These are phyloP conservation scores for Ormosia emarginata DNA, from an alignment of 306 rosid genomes.

Conservation along the genomic window DNA sequence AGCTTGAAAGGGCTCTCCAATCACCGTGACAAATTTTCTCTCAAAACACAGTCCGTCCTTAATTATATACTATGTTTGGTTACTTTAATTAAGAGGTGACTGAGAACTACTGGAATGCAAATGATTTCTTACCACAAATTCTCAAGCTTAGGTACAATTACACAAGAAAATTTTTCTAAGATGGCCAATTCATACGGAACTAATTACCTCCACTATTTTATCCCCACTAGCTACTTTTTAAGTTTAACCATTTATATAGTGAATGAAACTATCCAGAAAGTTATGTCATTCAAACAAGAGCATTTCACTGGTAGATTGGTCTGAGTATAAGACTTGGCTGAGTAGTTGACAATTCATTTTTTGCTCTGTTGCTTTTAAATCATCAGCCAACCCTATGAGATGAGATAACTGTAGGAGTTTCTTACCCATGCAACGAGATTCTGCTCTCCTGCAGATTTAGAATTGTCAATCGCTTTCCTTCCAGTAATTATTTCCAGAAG, in stretches of 20 bases:
- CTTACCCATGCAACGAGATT: slow-evolving; percentile 98
- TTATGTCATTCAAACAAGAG: not conserved
- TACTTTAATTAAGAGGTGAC: not conserved
- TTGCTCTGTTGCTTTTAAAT: not conserved
- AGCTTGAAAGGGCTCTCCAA: not conserved
- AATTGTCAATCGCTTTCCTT: slow-evolving; percentile 78
- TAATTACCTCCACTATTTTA: not conserved
- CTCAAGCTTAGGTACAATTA: not conserved
- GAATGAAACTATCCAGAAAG: not conserved
- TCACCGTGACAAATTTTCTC: not conserved
- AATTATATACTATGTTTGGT: not conserved
- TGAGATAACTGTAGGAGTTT: not conserved
- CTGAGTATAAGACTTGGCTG: not conserved
- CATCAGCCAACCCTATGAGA: slow-evolving; percentile 9
- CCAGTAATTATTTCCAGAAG: slow-evolving; percentile 95
- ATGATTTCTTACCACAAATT: not conserved
- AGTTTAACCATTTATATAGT: not conserved
- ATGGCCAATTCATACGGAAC: not conserved
- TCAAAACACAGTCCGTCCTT: not conserved
- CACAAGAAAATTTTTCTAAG: not conserved
- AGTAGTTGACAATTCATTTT: not conserved
- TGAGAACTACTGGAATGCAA: not conserved
- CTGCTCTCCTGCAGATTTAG: slow-evolving; percentile 85
- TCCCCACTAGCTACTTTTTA: not conserved
- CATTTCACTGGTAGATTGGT: not conserved